These are phyloP conservation scores for Russula earlei DNA, from an alignment of 768 basidiomycete genomes.

Conservation along the genomic window DNA sequence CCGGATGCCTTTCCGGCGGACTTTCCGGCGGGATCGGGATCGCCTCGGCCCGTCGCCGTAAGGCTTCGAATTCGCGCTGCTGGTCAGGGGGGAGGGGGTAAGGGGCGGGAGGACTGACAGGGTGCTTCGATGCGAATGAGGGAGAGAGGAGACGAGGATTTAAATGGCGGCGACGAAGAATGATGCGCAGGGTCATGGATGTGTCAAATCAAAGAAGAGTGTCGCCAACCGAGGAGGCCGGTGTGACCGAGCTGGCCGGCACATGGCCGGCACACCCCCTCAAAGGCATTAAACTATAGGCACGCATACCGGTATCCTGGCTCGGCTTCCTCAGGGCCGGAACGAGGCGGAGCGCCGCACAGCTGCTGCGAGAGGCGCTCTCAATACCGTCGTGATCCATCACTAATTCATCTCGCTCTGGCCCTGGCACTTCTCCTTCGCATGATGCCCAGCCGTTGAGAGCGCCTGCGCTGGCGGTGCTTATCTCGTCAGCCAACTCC, in stretches of 20 bases:
- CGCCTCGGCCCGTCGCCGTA: constrained; percentile 51
- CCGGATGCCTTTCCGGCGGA: constrained; percentile 52
- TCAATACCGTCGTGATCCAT: not conserved
- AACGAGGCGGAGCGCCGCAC: not conserved
- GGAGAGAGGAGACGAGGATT: not conserved
- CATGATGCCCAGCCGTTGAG: not conserved
- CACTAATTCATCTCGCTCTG: constrained; percentile 6
- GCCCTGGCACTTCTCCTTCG: not conserved
- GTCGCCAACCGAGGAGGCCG: not conserved
- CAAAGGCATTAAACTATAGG: not conserved
- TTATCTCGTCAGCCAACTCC: not conserved
- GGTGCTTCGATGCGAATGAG: constrained; percentile 25
- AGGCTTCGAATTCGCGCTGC: constrained; percentile 83
- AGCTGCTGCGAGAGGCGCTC: not conserved
- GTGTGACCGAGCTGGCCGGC: not conserved
- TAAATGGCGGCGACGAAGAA: not conserved
- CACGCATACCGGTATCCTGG: too few relatives aligned
- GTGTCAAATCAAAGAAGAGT: too few relatives aligned
- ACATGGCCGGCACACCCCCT: too few relatives aligned
- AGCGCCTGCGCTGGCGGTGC: not conserved
- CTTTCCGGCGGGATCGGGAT: constrained; percentile 20
- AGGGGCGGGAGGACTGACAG: constrained; percentile 54
- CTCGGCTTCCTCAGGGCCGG: not conserved
- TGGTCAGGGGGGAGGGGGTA: constrained; percentile 64
- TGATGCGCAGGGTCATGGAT: not conserved